These are phyloP conservation scores for Adiantum capillusveneris DNA, from an alignment of 75 land plant species.

Conservation along the genomic window DNA sequence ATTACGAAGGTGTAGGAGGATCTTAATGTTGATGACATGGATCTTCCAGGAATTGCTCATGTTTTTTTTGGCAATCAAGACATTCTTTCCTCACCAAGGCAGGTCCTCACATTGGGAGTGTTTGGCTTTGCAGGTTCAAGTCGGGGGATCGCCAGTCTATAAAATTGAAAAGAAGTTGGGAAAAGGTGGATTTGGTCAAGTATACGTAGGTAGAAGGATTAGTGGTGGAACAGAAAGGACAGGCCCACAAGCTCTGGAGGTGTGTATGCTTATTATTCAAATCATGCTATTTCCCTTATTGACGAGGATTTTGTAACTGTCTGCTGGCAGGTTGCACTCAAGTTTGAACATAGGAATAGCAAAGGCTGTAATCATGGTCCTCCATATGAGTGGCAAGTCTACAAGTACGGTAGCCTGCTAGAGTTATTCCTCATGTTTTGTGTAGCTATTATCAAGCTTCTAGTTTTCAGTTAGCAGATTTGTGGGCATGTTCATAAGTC, in stretches of 20 bases:
- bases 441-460: no score
- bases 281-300: no score
- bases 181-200: conserved; percentile 98
- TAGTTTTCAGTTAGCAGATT: no score
- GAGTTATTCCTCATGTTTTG: not conserved
- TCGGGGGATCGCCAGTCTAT: conserved; percentile 80
- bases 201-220: conserved; percentile 72
- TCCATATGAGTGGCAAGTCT: conserved; percentile 98
- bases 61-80: no score
- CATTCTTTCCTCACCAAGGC: no score
- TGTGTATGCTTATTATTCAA: no score
- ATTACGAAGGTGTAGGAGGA: no score
- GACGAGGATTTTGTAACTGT: no score
- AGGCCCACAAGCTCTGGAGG: conserved; percentile 95
- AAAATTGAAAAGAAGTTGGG: conserved; percentile 86
- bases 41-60: no score
- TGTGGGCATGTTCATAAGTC: no score
- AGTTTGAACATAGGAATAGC: conserved; percentile 90
- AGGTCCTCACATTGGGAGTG: no score
- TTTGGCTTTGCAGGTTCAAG: conserved; percentile 88
- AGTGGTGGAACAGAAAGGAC: conserved; percentile 71
- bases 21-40: no score
- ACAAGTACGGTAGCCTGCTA: conserved; percentile 43
- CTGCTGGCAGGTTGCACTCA: conserved; percentile 70
- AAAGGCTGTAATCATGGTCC: conserved; percentile 95